Evolutionary conservation across 2,329 filamentous ascomycete genomes (phyloP).

Genomic region (Arthrinium phaeospermum): DNA sequence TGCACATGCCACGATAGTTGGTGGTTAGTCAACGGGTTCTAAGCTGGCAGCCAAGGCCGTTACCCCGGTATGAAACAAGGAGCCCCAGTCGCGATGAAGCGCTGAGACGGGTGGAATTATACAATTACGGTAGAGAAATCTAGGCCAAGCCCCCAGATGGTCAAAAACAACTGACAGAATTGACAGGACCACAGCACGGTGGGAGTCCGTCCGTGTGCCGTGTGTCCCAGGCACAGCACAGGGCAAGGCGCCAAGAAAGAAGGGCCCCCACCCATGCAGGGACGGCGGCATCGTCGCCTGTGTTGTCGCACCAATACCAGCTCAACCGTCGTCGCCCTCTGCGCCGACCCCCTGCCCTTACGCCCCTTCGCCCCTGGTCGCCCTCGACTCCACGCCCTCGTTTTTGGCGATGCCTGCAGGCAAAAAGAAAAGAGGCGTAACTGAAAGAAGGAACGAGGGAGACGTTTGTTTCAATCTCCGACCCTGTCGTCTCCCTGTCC

Average conservation of each 20-base stretch:
- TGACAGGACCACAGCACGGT: background rate
- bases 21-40: background rate
- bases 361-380: background rate
- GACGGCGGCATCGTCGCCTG: background rate
- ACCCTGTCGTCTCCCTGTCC: too few relatives aligned
- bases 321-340: background rate
- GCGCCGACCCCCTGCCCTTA: background rate
- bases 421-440: background rate
- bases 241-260: background rate
- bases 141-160: background rate
- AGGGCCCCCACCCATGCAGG: background rate
- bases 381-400: background rate
- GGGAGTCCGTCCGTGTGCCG: background rate
- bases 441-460: background rate
- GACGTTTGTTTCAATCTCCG: background rate
- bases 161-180: background rate
- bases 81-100: background rate
- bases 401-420: background rate
- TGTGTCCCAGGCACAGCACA: background rate
- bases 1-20: background rate
- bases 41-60: background rate
- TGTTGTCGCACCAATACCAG: conserved; percentile 1
- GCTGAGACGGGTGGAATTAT: background rate
- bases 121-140: background rate
- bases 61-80: background rate